Base-by-base conservation (phyloP, 73 alveolate genomes). In the Symbiodinium pilosum region DNA sequence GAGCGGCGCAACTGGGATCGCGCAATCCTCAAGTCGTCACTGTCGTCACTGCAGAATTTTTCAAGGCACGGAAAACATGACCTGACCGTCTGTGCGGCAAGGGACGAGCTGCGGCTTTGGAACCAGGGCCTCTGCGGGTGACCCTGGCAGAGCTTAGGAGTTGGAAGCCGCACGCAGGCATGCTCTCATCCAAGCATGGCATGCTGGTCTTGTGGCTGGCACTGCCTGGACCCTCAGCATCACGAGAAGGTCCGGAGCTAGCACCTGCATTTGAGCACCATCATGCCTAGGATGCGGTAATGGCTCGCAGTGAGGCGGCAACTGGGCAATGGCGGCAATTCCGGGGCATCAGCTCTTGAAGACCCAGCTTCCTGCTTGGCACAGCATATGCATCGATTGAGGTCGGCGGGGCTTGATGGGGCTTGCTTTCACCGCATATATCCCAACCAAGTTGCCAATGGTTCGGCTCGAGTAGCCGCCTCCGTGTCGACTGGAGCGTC, bases 71-170 rank as follows among this genome's bases (percentile, higher is more conserved):
- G 59, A 47, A 47, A 47, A 6, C 6, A 47, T 9, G 59, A 14
- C 59, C 14, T 6, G 59, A 9, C 14, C 59, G 14, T 47, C 30
- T 38, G 30, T 14, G 30, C 24, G 81, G 39, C 81, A n/a, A 14
- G 81, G 24, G 20, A 28, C 81, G 39, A 64, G 81, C 81, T 64
- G 81, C 81, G 81, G 81, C 81, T 64, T 64, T 38, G 81, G 81
- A 18, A 64, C 81, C 32, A 64, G 34, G 32, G 81, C 81, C 81
- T 64, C 81, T 18, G 81, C 81, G 30, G 81, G 81, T 38, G 81
- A 64, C 30, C 81, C 81, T 64, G 81, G 39, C 81, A 64, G 14
- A 38, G 81, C 81, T 7, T 5, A 24, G 81, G 18, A 38, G 81
- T 38, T n/a, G 30, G n/a, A n/a, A n/a, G n/a, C n/a, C n/a, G n/a